Base-by-base conservation (phyloP, 768 basidiomycete species). In the Russula griseocarnosa region DNA sequence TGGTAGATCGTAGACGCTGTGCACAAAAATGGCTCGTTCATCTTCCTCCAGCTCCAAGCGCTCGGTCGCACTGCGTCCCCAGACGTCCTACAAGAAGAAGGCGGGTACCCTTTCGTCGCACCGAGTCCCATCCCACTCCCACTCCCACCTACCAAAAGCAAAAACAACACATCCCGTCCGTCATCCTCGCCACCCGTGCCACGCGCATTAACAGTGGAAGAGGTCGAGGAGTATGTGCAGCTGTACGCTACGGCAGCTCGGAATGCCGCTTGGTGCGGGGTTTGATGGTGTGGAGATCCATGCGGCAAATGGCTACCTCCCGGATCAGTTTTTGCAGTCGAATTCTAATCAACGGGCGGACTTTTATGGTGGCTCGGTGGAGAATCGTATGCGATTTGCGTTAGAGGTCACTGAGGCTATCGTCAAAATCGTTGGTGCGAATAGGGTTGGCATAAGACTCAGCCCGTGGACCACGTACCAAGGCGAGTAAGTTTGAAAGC, bases 351-450 rank as follows among this genome's bases (percentile, higher is more conserved):
- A 73, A 56, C 76, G 79, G 50, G 77, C 75, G 42, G 79, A 80
- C 73, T 69, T 73, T 61, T 83, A 79, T 67, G 81, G 82, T 10
- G 81, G 81, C 4, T 73, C 73, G 28, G 67, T 79, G 49, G 77
- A 79, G 69, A 81, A 81, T 71, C 75, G 81, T n/a, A 66, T 70
- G 1, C 72, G 78, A 6, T 78, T 82, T 70, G 63, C 69, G 8
- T 66, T 77, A 28, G 75, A 78, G 67, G 72, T 78, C 59, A 67
- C 76, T 26, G 71, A 76, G 26, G 77, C 76, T 9, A 70, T 77
- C 47, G 60, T 68, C 36, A 66, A 69, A 5, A 76, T 76, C 16
- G 70, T 78, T 57, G 79, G 79, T 5, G 69, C 72, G 36, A 71
- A 76, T 28, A 70, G 71, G 36, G 71, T 72, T 32, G 78, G 73